Percentiles rank a stretch among this genome's conserved stretches.
Conservation (phyloP, 2,329 filamentous ascomycete species). For the Cladosporium sp. region DNA sequence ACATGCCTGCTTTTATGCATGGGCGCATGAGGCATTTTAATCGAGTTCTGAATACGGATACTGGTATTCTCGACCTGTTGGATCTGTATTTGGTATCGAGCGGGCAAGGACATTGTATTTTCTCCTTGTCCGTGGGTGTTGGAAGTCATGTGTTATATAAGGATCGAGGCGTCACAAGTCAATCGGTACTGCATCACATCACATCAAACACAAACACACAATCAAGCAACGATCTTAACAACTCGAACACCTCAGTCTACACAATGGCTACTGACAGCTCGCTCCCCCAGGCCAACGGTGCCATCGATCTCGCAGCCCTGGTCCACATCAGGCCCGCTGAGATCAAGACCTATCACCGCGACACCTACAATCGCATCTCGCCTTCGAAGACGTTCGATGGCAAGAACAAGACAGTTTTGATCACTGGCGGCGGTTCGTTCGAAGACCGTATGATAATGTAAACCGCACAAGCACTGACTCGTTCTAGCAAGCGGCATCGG, state of each 20-base stretch:
- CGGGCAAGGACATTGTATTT: no score
- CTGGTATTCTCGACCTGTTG: background rate
- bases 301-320: background rate
- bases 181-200: no score
- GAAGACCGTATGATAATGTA: background rate
- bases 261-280: background rate
- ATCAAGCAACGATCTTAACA: no score
- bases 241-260: background rate
- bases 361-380: constrained; percentile 21
- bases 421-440: constrained; percentile 20
- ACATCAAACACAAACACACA: background rate
- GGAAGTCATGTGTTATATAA: background rate
- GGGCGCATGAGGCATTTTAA: background rate
- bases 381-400: constrained; percentile 19
- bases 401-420: constrained; percentile 22
- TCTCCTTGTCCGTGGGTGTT: background rate
- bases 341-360: constrained; percentile 20
- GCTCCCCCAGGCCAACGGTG: background rate
- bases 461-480: background rate
- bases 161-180: background rate
- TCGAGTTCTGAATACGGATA: background rate
- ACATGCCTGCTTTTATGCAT: background rate
- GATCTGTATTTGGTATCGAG: no score
- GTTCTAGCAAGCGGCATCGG: constrained; percentile 20
- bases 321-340: background rate